Conservation (phyloP, 176 grass and related monocot genomes). For the Alopecurus myosuroides region DNA sequence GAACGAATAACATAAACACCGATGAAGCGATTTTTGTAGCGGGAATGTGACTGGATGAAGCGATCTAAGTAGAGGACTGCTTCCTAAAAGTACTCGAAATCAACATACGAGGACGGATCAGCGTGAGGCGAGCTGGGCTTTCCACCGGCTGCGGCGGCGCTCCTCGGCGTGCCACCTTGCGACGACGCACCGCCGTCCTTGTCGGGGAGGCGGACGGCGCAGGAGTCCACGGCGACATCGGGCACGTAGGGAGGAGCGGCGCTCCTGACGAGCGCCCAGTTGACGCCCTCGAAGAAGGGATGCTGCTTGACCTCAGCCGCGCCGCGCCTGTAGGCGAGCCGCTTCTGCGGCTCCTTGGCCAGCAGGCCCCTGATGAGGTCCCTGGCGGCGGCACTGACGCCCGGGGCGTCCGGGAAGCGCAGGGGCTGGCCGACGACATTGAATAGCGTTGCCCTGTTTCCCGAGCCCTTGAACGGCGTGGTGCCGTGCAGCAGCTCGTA, state of each 20-base stretch:
- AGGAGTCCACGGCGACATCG: constrained; percentile 9
- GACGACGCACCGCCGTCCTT: neutral
- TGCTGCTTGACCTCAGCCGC: constrained; percentile 87
- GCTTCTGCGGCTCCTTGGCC: constrained; percentile 65
- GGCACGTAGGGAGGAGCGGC: constrained; percentile 69
- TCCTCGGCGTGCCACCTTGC: constrained; percentile 15
- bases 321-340: constrained; percentile 64
- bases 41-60: neutral
- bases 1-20: neutral
- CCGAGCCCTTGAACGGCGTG: constrained; percentile 90
- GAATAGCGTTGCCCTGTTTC: constrained; percentile 82
- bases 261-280: constrained; percentile 89
- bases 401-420: constrained; percentile 65
- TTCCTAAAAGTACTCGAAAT: constrained; percentile 81
- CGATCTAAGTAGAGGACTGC: neutral
- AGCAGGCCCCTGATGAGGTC: constrained; percentile 87
- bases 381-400: constrained; percentile 53
- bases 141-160: neutral
- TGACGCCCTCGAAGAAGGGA: constrained; percentile 81
- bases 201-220: constrained; percentile 10
- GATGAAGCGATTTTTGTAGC: neutral
- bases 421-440: constrained; percentile 88
- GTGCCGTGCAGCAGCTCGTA: constrained; percentile 81
- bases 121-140: constrained; percentile 30
- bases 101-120: constrained; percentile 54